Evolutionary conservation across 805 yeast species (phyloP), one percentile per base, ranked within the genome.

Genomic region (Debaryomyces prosopidis): DNA sequence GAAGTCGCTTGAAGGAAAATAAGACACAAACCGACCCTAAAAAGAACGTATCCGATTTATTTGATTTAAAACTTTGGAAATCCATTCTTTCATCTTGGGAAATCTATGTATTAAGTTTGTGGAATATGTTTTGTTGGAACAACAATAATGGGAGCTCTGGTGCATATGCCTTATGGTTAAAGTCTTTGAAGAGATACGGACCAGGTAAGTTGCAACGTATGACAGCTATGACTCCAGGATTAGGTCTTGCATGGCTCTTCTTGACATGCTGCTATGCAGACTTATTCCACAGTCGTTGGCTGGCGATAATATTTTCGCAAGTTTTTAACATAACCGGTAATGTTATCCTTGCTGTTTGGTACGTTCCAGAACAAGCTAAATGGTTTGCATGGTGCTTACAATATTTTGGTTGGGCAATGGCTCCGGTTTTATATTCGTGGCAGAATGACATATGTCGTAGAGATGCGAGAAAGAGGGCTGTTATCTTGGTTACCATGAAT

Each of bases 311-410:
- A 8, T 57, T 74, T 11, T 75, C 85, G 0, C 82, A 75, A 40
- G 66, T 70, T 1, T 70, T 80, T 69, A 79, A 77, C 51, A 61
- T 77, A 36, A 55, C 73, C 8, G 81, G 84, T 8, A 77, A 80
- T 53, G 69, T 69, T 1, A 67, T 81, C 12, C 60, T 81, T 52
- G 80, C 80, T 3, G 73, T 73, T 39, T 81, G 85, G 85, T 63
- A 79, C 47, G 78, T 80, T 23, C 68, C 80, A 0, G 63, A 65
- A 17, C 46, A 68, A 12, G 77, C 84, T 15, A 79, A 80, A 60
- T 80, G 85, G 84, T 78, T 71, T 65, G 85, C 80, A 0, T 81
- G 77, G 57, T 66, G 79, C 53, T 66, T 75, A 35, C 77, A 76
- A 10, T 80, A 79, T 55, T 77, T 79, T 61, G 75, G 80, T 10